phyloP scores from a whole-genome alignment of 139 green algal species.

The Trebouxia sp. region DNA sequence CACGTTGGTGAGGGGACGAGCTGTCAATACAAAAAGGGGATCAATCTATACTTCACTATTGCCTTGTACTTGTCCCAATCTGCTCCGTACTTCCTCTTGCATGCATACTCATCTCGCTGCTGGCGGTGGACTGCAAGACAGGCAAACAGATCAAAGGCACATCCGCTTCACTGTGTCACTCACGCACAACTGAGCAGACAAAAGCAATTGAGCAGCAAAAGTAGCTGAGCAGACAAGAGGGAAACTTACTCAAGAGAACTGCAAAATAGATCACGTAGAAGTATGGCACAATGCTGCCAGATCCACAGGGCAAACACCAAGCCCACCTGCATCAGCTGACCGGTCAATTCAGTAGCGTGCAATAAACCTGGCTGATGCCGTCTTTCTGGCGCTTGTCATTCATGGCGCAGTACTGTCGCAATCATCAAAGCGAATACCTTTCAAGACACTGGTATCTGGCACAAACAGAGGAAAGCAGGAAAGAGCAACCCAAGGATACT shows the following conservation, averaged over 20 bases:
- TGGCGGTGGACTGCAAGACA: conserved; percentile 72
- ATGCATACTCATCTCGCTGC: conserved; percentile 83
- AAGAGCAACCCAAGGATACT: too few species aligned
- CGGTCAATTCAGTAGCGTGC: too few species aligned
- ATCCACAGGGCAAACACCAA: conserved; percentile 93
- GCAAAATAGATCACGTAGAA: conserved; percentile 98
- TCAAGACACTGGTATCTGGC: too few species aligned
- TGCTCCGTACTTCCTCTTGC: conserved; percentile 89
- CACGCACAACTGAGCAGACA: too few species aligned
- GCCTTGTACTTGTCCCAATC: conserved; percentile 96
- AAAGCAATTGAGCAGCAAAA: background rate
- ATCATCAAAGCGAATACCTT: too few species aligned
- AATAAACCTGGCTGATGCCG: too few species aligned
- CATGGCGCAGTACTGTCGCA: too few species aligned
- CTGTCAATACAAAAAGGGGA: conserved; percentile 90
- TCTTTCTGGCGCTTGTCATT: too few species aligned
- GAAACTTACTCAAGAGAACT: conserved; percentile 64
- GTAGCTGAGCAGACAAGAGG: background rate
- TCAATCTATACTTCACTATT: conserved; percentile 84
- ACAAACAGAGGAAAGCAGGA: too few species aligned
- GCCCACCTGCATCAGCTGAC: conserved; percentile 71
- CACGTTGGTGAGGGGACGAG: background rate
- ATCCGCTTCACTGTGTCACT: too few species aligned
- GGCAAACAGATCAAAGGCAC: too few species aligned
- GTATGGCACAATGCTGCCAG: conserved; percentile 80